A percentile compares a stretch with the other conserved stretches of the same genome.
These are phyloP conservation scores for Chrysoporthe deuterocubensis DNA, from an alignment of 2,329 filamentous ascomycete species.

Conservation along the genomic window DNA sequence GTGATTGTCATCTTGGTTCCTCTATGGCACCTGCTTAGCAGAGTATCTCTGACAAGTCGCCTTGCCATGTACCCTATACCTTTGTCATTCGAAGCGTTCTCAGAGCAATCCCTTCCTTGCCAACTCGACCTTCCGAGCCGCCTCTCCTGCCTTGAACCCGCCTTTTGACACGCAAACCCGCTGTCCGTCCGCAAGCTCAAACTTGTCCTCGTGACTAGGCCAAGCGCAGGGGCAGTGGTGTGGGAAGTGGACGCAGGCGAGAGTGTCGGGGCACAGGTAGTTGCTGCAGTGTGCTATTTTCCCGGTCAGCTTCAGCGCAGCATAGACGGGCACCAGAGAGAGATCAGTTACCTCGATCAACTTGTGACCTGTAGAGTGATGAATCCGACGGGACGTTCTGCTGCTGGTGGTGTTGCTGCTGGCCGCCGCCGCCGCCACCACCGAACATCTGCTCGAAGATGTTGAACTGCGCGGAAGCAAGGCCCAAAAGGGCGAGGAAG, in stretches of 20 bases:
- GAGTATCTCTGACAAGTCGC: neutral
- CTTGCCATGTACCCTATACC: neutral
- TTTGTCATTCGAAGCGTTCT: conserved; percentile 25
- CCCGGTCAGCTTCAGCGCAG: conserved; percentile 15
- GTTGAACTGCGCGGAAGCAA: conserved; percentile 80
- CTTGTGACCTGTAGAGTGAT: conserved; percentile 74
- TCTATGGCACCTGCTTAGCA: neutral
- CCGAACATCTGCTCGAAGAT: conserved; percentile 99
- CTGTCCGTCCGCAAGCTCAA: conserved; percentile 73
- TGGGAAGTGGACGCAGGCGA: conserved; percentile 94
- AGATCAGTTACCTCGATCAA: conserved; percentile 61
- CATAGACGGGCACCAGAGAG: neutral
- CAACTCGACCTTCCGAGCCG: conserved; percentile 75
- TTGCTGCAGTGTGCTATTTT: conserved; percentile 79
- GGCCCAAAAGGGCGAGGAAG: conserved; percentile 62
- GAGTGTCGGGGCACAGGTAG: conserved; percentile 91
- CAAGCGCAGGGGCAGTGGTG: conserved; percentile 96
- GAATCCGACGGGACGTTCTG: conserved; percentile 88
- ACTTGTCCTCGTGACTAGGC: conserved; percentile 75
- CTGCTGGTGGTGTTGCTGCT: conserved; percentile 60
- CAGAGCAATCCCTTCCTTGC: conserved; percentile 78
- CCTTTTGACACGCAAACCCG: conserved; percentile 76
- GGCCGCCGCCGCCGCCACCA: conserved; percentile 47
- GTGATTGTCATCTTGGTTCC: neutral
- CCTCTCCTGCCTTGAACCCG: conserved; percentile 73